Base-by-base conservation (phyloP, 1,284 basidiomycete genomes). In the Tausonia pullulans region DNA sequence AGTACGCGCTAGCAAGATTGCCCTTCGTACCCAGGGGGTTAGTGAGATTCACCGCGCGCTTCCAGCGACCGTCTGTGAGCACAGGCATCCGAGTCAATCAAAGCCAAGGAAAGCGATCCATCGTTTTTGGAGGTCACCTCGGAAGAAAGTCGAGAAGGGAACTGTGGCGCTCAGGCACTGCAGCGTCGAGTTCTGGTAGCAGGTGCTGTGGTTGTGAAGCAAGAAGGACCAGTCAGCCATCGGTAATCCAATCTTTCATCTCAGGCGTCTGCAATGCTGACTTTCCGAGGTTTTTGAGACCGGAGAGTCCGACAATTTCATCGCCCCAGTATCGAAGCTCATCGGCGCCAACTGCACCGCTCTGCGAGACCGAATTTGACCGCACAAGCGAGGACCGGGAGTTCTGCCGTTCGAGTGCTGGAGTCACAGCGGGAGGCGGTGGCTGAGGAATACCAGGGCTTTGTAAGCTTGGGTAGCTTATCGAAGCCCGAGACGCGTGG, bases 161-260 rank as follows among this genome's bases (percentile, higher is more conserved):
- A 87, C 84, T 0, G 93, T 94, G 0, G 91, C 92, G 71, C 86
- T 90, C 71, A 98, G 78, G 75, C 95, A 98, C 76, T 98, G 95
- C 39, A 98, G 84, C 4, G 93, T 94, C 44, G 94, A 90, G 75
- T 98, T 98, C 93, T 98, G 98, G 75, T 98, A 98, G 76, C 95
- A 98, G 1, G 96, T 98, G 75, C 74, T 76, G 67, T 45, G 14
- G 27, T 39, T 16, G 51, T 45, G 62, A 3, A 16, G 16, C n/a
- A 10, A 40, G 11, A 49, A 46, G 41, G 5, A 46, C 6, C 27
- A 16, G 41, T 9, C 14, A n/a, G 27, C 27, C 27, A 27, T 27
- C 27, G 1, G 27, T 2, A 27, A 27, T 27, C 27, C 27, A 27
- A 27, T 27, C 27, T 27, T n/a, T 27, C 10, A 27, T 52, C 44